Evolutionary conservation across 139 green algal genomes (phyloP), one percentile per base, ranked within the genome.

Genomic region (Micractinium conductrix): DNA sequence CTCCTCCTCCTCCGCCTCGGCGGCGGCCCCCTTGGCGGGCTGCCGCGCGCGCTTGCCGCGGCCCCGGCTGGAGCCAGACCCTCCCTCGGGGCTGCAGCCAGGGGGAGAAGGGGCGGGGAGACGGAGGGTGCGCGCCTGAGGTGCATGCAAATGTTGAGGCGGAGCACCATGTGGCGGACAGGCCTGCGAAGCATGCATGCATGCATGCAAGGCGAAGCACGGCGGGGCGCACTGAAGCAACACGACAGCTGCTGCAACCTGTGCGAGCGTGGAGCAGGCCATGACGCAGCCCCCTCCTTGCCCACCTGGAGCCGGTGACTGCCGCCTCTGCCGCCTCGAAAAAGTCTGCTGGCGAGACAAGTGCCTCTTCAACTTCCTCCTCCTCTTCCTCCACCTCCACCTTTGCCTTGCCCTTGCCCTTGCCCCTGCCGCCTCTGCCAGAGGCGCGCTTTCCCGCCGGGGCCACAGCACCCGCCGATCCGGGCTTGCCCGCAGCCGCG

Each of bases 331-430:
- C 65, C 10, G 65, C 65, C 35, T 72, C 65, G 33, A 72, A 72
- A 38, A 72, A 44, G n/a, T 33, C 65, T 4, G 43, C 65, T 30
- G 65, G 65, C 0, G 65, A 72, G 33, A 7, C 65, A 0, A 14
- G 33, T 40, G 71, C 71, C 28, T 30, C 72, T 63, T 42, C 43
- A 60, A 24, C 40, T 21, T 21, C 60, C 60, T 68, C 65, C 2
- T 40, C n/a, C 1, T 33, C n/a, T 2, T 40, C n/a, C 33, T 4
- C 22, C 9, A 26, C n/a, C 14, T 33, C n/a, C 65, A 22, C 35
- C 65, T 44, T 72, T 33, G 33, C n/a, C 65, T 72, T 71, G 63
- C 63, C 63, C 63, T 71, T 72, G 33, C 65, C 72, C 72, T 30
- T 79, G 44, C 28, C 30, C 72, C 40, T 79, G 43, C 44, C 44